Conservation (phyloP, 2,329 filamentous ascomycete species). For the Aspergillus sp. region DNA sequence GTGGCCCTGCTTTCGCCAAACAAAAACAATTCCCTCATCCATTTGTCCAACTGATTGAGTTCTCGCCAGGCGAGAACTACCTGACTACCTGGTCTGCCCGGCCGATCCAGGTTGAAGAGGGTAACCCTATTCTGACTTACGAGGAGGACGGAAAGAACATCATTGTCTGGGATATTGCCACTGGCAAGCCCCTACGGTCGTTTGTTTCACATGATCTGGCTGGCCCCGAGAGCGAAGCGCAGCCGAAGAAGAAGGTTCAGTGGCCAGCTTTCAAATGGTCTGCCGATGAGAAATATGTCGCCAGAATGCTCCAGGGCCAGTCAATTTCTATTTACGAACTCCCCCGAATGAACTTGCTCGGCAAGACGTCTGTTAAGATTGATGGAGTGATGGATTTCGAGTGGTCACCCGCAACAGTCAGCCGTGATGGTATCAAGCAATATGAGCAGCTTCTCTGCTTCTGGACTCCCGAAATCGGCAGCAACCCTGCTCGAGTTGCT, state of each 20-base stretch:
- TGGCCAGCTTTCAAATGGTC: conserved; percentile 99
- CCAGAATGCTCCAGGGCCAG: conserved; percentile 81
- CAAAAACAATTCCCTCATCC: conserved; percentile 94
- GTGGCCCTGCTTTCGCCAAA: conserved; percentile 82
- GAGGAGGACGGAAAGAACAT: conserved; percentile 99
- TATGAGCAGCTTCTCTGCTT: conserved; percentile 97
- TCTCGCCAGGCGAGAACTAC: conserved; percentile 90
- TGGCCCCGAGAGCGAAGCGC: conserved; percentile 62
- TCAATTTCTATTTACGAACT: conserved; percentile 91
- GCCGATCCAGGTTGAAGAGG: conserved; percentile 87
- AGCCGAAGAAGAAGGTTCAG: conserved; percentile 86
- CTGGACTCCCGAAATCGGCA: conserved; percentile 98
- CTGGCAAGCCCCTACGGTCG: conserved; percentile 83
- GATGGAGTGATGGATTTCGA: conserved; percentile 98
- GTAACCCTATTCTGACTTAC: conserved; percentile 71
- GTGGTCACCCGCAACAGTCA: conserved; percentile 83
- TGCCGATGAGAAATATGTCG: conserved; percentile 93
- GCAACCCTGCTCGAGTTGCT: conserved; percentile 95
- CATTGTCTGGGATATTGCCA: conserved; percentile 95
- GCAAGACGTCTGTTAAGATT: conserved; percentile 92
- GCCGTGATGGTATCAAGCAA: conserved; percentile 79
- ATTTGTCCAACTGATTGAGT: conserved; percentile 92
- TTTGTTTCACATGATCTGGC: conserved; percentile 83
- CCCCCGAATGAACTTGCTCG: conserved; percentile 83
- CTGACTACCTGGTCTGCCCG: conserved; percentile 95